phyloP scores from a whole-genome alignment of 2,329 filamentous ascomycete genomes.

The Colletotrichum sp. region DNA sequence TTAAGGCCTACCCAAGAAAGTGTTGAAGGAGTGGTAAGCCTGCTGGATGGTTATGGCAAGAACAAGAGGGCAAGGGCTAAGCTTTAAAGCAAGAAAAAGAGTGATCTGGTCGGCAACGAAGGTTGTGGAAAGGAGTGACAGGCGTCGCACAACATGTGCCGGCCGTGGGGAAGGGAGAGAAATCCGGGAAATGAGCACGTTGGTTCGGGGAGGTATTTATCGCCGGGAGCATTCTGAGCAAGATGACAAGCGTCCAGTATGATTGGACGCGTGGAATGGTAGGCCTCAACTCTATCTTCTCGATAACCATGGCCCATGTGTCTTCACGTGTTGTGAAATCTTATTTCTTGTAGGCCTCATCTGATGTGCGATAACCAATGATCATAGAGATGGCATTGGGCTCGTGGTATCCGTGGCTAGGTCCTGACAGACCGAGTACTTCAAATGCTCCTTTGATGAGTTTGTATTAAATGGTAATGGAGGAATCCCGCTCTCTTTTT shows the following conservation, averaged over 20 bases:
- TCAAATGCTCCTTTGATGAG: neutral
- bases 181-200: neutral
- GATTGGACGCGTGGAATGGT: neutral
- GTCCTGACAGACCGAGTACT: neutral
- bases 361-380: neutral
- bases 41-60: neutral
- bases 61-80: neutral
- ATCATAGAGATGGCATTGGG: neutral
- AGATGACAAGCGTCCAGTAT: neutral
- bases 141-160: constrained; percentile 21
- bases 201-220: neutral
- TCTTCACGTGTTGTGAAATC: neutral
- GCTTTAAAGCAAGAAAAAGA: neutral
- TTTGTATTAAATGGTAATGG: neutral
- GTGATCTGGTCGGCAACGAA: neutral
- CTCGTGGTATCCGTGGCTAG: neutral
- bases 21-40: neutral
- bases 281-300: constrained; percentile 7
- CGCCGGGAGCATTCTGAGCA: neutral
- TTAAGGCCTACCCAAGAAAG: constrained; percentile 3
- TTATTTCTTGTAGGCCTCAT: neutral
- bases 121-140: neutral
- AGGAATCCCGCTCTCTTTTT: neutral
- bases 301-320: neutral
- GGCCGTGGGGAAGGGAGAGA: constrained; percentile 11